phyloP scores from a whole-genome alignment of 441 rosid genomes.

The Croton laevigatus region DNA sequence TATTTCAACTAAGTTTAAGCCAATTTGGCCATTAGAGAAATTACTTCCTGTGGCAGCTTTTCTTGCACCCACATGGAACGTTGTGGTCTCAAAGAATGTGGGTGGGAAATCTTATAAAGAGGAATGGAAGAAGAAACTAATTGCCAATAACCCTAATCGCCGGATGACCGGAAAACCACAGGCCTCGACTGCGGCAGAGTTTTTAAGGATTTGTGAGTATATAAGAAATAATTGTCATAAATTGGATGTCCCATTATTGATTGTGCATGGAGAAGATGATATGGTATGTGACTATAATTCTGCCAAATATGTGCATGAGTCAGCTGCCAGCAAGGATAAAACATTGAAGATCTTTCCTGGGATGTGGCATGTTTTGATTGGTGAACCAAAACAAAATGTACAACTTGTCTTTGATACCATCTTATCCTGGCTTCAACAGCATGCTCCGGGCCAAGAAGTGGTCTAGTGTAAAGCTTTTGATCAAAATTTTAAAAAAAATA shows the following conservation, averaged over 20 bases:
- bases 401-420: constrained; percentile 27
- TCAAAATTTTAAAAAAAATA: too few species aligned
- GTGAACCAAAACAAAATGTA: constrained; percentile 24
- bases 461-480: too few species aligned
- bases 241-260: constrained; percentile 26
- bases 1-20: constrained; percentile 30
- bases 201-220: constrained; percentile 31
- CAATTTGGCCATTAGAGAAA: constrained; percentile 32
- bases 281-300: constrained; percentile 22
- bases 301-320: constrained; percentile 25
- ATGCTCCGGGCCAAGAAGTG: background rate
- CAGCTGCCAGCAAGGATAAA: constrained; percentile 31
- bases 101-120: constrained; percentile 27
- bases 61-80: constrained; percentile 26
- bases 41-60: constrained; percentile 33
- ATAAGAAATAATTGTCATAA: constrained; percentile 24
- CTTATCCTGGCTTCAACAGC: constrained; percentile 23
- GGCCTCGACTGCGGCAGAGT: constrained; percentile 28
- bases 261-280: constrained; percentile 34
- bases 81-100: constrained; percentile 21
- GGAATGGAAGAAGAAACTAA: constrained; percentile 33
- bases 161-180: constrained; percentile 25
- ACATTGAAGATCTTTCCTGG: constrained; percentile 27
- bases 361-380: constrained; percentile 35
- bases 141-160: constrained; percentile 21